A percentile compares a stretch with the other conserved stretches of the same genome.
These are phyloP conservation scores for Iris pallida DNA, from an alignment of 116 monocot genomes.

Conservation along the genomic window DNA sequence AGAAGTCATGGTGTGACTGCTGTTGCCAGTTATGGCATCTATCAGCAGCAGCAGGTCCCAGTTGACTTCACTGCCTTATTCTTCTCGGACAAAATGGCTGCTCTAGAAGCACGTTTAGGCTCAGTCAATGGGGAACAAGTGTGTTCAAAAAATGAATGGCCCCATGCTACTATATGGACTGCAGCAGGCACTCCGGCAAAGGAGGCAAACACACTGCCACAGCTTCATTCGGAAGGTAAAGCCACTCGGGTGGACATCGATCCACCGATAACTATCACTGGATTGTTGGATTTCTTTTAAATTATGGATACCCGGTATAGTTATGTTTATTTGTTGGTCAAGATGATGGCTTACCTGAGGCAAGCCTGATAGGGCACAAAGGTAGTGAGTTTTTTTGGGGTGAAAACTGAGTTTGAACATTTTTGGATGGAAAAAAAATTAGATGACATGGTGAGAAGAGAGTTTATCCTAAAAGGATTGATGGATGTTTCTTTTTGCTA, in stretches of 20 bases:
- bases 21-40: slow-evolving; percentile 69
- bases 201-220: slow-evolving; percentile 69
- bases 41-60: slow-evolving; percentile 47
- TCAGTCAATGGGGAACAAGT: slow-evolving; percentile 63
- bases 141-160: slow-evolving; percentile 74
- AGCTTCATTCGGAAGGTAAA: slow-evolving; percentile 60
- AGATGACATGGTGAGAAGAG: no score
- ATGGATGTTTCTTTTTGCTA: no score
- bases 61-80: slow-evolving; percentile 65
- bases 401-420: no score
- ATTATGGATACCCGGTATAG: not conserved
- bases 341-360: no score
- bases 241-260: slow-evolving; percentile 56
- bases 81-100: slow-evolving; percentile 78
- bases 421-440: no score
- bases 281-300: slow-evolving; percentile 78
- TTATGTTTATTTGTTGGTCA: not conserved
- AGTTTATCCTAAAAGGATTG: no score
- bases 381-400: no score
- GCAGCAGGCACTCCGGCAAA: slow-evolving; percentile 47
- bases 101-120: slow-evolving; percentile 63
- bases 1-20: slow-evolving; percentile 78
- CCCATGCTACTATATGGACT: slow-evolving; percentile 87
- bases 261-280: slow-evolving; percentile 48
- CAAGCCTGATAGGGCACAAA: no score